A percentile compares a stretch with the other conserved stretches of the same genome.
phyloP scores from a whole-genome alignment of 2,329 filamentous ascomycete species.

The Penicillium paneum region DNA sequence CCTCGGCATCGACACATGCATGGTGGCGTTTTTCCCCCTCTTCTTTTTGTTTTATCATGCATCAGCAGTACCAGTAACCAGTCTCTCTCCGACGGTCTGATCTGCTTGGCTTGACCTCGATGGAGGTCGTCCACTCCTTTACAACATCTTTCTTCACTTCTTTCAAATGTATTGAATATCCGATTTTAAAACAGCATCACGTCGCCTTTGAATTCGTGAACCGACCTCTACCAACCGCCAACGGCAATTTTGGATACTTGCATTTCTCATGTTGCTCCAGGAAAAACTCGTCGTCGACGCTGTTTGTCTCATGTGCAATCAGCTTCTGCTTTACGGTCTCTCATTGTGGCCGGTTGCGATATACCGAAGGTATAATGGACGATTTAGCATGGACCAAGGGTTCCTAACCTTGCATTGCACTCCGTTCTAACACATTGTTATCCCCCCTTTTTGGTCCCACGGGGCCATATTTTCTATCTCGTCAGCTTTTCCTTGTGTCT shows the following conservation, averaged over 20 bases:
- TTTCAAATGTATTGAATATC: slow-evolving; percentile 21
- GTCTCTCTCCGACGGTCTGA: not conserved
- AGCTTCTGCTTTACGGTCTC: not conserved
- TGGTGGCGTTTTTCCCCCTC: slow-evolving; percentile 19
- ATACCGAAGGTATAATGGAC: slow-evolving; percentile 5
- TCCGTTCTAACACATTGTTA: slow-evolving; percentile 17
- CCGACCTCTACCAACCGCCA: slow-evolving; percentile 2
- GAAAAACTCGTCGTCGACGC: not conserved
- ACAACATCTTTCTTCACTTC: slow-evolving; percentile 9
- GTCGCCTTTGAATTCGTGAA: slow-evolving; percentile 4
- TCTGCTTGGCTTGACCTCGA: slow-evolving; percentile 9
- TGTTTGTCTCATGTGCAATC: not conserved
- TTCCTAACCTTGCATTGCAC: slow-evolving; percentile 10
- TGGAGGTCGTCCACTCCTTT: slow-evolving; percentile 22
- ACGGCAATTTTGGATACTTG: slow-evolving; percentile 10
- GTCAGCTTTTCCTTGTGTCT: slow-evolving; percentile 15
- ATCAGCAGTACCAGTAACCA: slow-evolving; percentile 13
- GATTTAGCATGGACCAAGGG: slow-evolving; percentile 1
- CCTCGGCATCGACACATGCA: slow-evolving; percentile 23
- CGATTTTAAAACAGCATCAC: slow-evolving; percentile 13
- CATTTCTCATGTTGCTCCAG: not conserved
- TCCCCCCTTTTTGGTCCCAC: slow-evolving; percentile 18
- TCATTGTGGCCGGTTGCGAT: slow-evolving; percentile 5
- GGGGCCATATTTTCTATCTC: slow-evolving; percentile 20
- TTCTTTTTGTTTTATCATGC: slow-evolving; percentile 9